Base-by-base conservation (phyloP, 805 yeast species). In the Hanseniaspora thailandica region DNA sequence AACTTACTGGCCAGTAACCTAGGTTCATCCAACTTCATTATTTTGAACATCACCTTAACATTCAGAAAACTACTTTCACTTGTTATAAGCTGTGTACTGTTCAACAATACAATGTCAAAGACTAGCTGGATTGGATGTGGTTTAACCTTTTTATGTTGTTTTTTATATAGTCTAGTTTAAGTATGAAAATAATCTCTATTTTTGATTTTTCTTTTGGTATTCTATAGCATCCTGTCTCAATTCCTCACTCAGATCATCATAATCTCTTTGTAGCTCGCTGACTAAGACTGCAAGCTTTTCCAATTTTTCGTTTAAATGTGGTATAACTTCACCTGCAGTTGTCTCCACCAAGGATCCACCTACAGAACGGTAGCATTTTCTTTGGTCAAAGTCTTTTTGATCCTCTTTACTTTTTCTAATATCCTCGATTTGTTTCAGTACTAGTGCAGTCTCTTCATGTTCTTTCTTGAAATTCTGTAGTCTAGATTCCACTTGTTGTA, bases 261-360 rank as follows among this genome's bases (percentile, higher is more conserved):
- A 50, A 20, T 50, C 54, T 19, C 30, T 39, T 43, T 50, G 54
- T 12, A 50, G 31, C 20, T 50, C 47, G 10, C 23, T 35, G 7
- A 50, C 45, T 4, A 50, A 33, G 13, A 36, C 28, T 19, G 44
- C 45, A 54, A 76, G 67, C 50, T 82, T 83, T 9, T 66, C 65
- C 22, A 72, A 61, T 59, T 84, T 87, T 25, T 76, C 71, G 49
- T 75, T 72, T 52, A 87, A 68, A 10, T 81, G 72, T 12, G 81
- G 82, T 4, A 75, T 67, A 4, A 89, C 93, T 39, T 85, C 87
- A n/a, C 75, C 81, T 4, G 87, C 93, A 4, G 81, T 75, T 58
- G 85, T 82, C 62, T 88, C 94, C 17, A 89, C 84, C 31, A 90
- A 73, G 3, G 89, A 95, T 9, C 96, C 94, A 25, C 96, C 97